A percentile compares a stretch with the other conserved stretches of the same genome.
Evolutionary conservation across 495 filamentous ascomycete genomes (phyloP).

Genomic region (Lasiosphaeriaceae sp.): DNA sequence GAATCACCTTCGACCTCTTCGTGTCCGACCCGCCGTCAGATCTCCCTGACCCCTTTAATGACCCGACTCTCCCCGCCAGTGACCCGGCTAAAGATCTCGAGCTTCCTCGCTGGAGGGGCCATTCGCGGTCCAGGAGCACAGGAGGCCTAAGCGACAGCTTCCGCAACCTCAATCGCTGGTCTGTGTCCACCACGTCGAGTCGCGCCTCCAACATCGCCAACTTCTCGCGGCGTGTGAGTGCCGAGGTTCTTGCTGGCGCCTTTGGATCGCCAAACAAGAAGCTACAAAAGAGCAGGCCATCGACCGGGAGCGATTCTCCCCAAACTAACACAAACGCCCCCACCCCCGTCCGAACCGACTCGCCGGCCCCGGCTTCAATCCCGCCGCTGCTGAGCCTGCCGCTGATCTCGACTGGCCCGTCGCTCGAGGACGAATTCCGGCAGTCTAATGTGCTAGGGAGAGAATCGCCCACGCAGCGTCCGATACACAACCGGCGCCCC

Average conservation of each 20-base stretch:
- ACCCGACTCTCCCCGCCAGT: constrained; percentile 20
- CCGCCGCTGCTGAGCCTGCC: constrained; percentile 32
- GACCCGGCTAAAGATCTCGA: constrained; percentile 24
- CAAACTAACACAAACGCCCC: constrained; percentile 11
- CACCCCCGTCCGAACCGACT: constrained; percentile 13
- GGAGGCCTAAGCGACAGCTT: constrained; percentile 58
- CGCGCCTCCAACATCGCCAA: constrained; percentile 54
- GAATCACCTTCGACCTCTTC: constrained; percentile 21
- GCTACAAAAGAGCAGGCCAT: constrained; percentile 26
- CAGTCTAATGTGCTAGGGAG: constrained; percentile 20
- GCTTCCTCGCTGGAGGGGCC: constrained; percentile 23
- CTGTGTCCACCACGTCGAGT: constrained; percentile 70
- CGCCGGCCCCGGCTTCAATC: constrained; percentile 18
- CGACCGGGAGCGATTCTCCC: constrained; percentile 24
- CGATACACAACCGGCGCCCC: constrained; percentile 3
- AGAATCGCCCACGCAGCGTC: constrained; percentile 10
- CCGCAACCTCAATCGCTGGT: constrained; percentile 78
- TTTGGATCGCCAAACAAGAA: constrained; percentile 23
- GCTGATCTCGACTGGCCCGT: constrained; percentile 37
- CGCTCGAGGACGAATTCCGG: constrained; percentile 31
- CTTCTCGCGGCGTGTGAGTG: constrained; percentile 53
- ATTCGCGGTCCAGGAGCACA: constrained; percentile 42
- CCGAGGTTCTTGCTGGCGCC: constrained; percentile 29
- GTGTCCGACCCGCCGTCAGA: constrained; percentile 5
- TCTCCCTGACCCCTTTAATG: constrained; percentile 31